A percentile compares a stretch with the other conserved stretches of the same genome.
These are phyloP conservation scores for Thoreauomyces humboldtii DNA, from an alignment of 192 early-diverging fungal genomes.

Conservation along the genomic window DNA sequence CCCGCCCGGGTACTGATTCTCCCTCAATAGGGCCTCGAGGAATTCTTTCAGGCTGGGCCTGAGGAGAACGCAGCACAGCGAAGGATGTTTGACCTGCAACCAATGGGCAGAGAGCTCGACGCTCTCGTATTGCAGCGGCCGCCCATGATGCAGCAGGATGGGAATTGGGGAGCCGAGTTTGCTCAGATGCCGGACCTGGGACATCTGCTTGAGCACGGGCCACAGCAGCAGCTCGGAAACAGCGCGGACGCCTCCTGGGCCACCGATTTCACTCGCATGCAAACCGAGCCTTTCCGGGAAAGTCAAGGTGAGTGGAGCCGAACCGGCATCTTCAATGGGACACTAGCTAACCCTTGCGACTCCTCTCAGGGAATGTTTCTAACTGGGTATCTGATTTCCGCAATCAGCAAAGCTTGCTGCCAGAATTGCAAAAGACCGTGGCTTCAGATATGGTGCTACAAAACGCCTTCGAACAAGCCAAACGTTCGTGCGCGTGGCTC, in stretches of 20 bases:
- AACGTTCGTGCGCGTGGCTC: too few relatives aligned
- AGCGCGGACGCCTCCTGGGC: constrained; percentile 1
- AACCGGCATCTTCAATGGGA: too few relatives aligned
- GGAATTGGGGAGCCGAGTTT: constrained; percentile 61
- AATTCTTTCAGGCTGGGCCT: not conserved
- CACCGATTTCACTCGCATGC: not conserved
- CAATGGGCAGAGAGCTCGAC: constrained; percentile 69
- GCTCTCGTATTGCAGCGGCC: constrained; percentile 36
- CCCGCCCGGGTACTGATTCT: too few relatives aligned
- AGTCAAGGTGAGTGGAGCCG: not conserved
- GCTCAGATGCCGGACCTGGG: constrained; percentile 10
- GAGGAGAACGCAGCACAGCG: constrained; percentile 38
- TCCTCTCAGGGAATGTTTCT: too few relatives aligned
- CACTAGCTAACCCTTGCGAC: too few relatives aligned
- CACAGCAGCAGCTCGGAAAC: not conserved
- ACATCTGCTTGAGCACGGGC: constrained; percentile 13
- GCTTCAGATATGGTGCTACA: constrained; percentile 32
- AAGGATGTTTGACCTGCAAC: constrained; percentile 66
- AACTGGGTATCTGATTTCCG: too few relatives aligned
- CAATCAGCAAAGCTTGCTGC: too few relatives aligned
- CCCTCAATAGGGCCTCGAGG: not conserved
- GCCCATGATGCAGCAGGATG: not conserved
- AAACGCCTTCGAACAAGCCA: constrained; percentile 37
- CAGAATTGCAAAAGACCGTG: too few relatives aligned
- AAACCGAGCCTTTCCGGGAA: not conserved